Conservation (phyloP, 148 eudicot species). For the Rhododendron vialii region DNA sequence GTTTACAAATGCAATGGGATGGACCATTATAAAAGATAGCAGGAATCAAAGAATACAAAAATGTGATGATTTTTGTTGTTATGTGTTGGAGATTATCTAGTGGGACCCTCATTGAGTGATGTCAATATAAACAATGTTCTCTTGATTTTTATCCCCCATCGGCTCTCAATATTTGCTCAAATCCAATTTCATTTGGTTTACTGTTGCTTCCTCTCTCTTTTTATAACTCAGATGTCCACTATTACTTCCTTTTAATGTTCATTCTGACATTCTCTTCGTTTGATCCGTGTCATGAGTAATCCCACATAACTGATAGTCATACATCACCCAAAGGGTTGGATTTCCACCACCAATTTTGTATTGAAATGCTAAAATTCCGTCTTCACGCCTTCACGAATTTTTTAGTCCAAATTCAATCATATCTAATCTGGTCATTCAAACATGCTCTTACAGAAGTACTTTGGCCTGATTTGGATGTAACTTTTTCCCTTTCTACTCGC, state of each 20-base stretch:
- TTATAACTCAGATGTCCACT: too few relatives aligned
- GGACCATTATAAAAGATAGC: not conserved
- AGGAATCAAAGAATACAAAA: not conserved
- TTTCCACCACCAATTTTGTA: not conserved
- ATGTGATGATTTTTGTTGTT: not conserved
- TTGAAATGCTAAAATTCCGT: not conserved
- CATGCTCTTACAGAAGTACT: not conserved
- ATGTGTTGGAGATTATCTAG: not conserved
- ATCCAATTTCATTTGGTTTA: not conserved
- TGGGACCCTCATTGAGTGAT: not conserved
- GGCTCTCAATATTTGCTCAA: not conserved
- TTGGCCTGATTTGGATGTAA: not conserved
- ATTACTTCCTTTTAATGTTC: not conserved
- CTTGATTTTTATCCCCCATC: not conserved
- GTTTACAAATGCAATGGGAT: not conserved
- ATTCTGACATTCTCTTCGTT: not conserved
- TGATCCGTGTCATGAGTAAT: not conserved
- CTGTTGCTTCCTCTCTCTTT: not conserved
- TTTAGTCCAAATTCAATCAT: not conserved
- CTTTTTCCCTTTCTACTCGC: not conserved
- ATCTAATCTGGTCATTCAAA: not conserved
- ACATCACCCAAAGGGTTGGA: not conserved
- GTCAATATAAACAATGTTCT: not conserved
- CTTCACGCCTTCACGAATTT: not conserved
- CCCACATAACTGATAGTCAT: not conserved